Conservation (phyloP, 768 basidiomycete genomes). For the Boletus sp. region DNA sequence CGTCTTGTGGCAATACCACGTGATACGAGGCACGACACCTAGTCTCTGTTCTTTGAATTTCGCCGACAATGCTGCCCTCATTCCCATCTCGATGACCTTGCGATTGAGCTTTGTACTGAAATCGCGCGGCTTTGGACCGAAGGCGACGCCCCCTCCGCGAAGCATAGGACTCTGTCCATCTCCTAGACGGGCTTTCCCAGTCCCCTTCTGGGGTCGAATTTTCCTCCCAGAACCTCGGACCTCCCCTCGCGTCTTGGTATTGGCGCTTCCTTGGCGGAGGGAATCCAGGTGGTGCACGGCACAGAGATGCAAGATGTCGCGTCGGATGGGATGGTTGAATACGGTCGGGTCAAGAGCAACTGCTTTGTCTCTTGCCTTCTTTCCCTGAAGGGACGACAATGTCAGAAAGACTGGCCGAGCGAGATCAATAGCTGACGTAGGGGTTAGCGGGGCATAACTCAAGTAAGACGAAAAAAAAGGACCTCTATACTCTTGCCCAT, state of each 20-base stretch:
- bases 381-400: constrained; percentile 53
- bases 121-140: constrained; percentile 88
- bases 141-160: constrained; percentile 88
- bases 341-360: constrained; percentile 75
- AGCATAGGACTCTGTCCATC: constrained; percentile 85
- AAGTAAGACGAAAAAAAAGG: constrained; percentile 3
- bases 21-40: constrained; percentile 68
- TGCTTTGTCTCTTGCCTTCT: constrained; percentile 42
- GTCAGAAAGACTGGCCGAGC: constrained; percentile 53
- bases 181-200: constrained; percentile 85
- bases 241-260: constrained; percentile 88
- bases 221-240: constrained; percentile 88
- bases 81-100: constrained; percentile 90
- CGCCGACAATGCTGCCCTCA: constrained; percentile 83
- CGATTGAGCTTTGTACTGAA: constrained; percentile 90
- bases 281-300: constrained; percentile 84
- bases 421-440: constrained; percentile 35
- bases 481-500: constrained; percentile 17
- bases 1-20: constrained; percentile 74
- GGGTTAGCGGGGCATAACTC: constrained; percentile 5
- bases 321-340: constrained; percentile 84
- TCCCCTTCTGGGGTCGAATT: constrained; percentile 88
- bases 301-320: constrained; percentile 91
- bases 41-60: constrained; percentile 74
- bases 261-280: constrained; percentile 88